These are phyloP conservation scores for Blastobotrys aristatus DNA, from an alignment of 1,139 yeast genomes.

Conservation along the genomic window DNA sequence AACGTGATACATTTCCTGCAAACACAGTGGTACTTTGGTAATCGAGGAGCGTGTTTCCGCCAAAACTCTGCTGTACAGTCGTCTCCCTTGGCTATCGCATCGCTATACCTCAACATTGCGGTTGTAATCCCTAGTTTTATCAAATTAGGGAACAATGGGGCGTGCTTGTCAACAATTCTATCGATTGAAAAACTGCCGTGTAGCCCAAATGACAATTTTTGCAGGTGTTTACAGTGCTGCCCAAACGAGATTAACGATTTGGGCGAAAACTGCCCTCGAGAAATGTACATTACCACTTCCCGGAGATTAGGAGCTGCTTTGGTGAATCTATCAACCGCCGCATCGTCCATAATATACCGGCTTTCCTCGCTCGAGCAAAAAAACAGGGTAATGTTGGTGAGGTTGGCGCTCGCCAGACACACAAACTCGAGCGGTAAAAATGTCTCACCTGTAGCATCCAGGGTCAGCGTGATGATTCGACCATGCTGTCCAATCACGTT, in stretches of 20 bases:
- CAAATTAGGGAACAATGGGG: slow-evolving; percentile 1
- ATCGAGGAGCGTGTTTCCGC: not conserved
- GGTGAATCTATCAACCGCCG: not conserved
- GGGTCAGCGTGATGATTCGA: not conserved
- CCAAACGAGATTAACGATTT: not conserved
- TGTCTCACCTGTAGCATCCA: slow-evolving; percentile 1
- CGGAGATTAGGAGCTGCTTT: not conserved
- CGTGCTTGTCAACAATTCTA: not conserved
- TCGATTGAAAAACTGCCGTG: not conserved
- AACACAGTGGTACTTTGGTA: too few relatives aligned
- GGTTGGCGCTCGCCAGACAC: not conserved
- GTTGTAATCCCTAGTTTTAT: not conserved
- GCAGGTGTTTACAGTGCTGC: not conserved
- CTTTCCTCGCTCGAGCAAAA: not conserved
- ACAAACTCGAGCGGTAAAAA: not conserved
- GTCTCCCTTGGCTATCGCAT: too few relatives aligned
- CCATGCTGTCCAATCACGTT: not conserved
- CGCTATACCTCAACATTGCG: not conserved
- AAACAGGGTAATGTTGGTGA: not conserved
- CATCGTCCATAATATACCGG: not conserved
- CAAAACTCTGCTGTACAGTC: not conserved
- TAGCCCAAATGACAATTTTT: not conserved
- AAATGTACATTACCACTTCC: not conserved
- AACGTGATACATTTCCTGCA: not conserved
- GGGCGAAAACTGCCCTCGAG: not conserved